Conservation (phyloP, 116 monocot genomes). For the Dioscorea cayenensis region DNA sequence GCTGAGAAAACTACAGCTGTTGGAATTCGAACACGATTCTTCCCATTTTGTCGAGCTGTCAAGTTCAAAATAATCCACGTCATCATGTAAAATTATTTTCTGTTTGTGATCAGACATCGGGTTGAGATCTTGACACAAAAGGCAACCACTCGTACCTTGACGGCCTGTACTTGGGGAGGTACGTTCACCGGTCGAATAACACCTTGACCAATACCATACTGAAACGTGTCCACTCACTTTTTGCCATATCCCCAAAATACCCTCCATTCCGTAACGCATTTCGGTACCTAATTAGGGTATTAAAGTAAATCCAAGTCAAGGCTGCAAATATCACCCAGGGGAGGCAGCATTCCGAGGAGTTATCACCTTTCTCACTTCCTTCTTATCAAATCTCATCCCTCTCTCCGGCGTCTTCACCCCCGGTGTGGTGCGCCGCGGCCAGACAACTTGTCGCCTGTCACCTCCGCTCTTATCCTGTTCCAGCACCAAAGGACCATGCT, state of each 20-base stretch:
- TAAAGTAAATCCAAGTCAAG: not conserved
- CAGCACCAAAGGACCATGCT: constrained; percentile 14
- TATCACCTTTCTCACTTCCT: not conserved
- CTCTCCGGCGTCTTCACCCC: not conserved
- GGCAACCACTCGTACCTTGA: not conserved
- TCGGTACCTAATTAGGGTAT: not conserved
- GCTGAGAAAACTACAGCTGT: not conserved
- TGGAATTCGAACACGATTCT: not conserved
- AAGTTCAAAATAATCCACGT: not conserved
- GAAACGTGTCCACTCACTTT: not conserved
- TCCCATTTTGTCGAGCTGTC: not conserved
- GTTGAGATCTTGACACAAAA: not conserved
- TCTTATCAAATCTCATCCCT: not conserved
- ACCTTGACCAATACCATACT: not conserved
- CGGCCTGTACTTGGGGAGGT: constrained; percentile 6
- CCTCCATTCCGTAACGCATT: not conserved
- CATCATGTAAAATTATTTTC: not conserved
- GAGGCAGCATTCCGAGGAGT: not conserved
- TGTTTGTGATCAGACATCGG: not conserved
- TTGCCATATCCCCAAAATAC: not conserved
- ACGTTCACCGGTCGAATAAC: constrained; percentile 1
- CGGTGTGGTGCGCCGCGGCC: not conserved
- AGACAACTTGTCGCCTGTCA: no score
- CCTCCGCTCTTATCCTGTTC: not conserved
- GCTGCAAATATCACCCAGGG: not conserved